Conservation (phyloP, 768 basidiomycete species). For the Russula emetica region DNA sequence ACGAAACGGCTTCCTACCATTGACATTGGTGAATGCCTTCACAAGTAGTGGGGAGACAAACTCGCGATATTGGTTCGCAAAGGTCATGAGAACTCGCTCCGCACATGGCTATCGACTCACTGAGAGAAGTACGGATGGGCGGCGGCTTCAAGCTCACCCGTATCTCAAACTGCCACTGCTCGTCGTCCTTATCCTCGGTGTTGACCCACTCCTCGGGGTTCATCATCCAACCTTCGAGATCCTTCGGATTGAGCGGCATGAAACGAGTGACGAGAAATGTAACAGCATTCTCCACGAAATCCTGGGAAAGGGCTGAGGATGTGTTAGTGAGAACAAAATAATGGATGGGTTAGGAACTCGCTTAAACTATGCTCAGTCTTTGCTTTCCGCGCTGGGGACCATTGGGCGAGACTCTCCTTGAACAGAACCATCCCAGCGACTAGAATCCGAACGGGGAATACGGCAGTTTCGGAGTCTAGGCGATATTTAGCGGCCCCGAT, state of each 20-base stretch:
- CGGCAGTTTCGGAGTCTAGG: conserved; percentile 56
- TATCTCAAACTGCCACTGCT: conserved; percentile 91
- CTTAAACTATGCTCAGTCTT: conserved; percentile 58
- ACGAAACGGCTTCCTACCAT: conserved; percentile 43
- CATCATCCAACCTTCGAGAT: conserved; percentile 77
- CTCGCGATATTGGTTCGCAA: conserved; percentile 64
- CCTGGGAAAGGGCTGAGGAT: conserved; percentile 52
- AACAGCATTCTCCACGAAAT: conserved; percentile 71
- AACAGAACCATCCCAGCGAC: conserved; percentile 85
- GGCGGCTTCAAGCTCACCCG: conserved; percentile 49
- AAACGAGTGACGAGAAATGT: conserved; percentile 76
- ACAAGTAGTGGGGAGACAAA: conserved; percentile 65
- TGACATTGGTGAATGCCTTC: conserved; percentile 54
- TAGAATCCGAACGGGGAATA: conserved; percentile 74
- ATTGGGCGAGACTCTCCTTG: conserved; percentile 75
- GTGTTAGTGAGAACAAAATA: conserved; percentile 21
- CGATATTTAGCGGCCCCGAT: background rate
- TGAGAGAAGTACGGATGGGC: conserved; percentile 6
- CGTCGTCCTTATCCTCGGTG: conserved; percentile 81
- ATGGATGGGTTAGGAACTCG: conserved; percentile 32
- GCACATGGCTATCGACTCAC: conserved; percentile 67
- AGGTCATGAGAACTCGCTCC: conserved; percentile 83
- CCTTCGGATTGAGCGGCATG: conserved; percentile 76
- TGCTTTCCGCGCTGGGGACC: conserved; percentile 62
- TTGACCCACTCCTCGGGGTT: conserved; percentile 97